Evolutionary conservation across 2,329 filamentous ascomycete species (phyloP).

Genomic region (Penicillium sp.): DNA sequence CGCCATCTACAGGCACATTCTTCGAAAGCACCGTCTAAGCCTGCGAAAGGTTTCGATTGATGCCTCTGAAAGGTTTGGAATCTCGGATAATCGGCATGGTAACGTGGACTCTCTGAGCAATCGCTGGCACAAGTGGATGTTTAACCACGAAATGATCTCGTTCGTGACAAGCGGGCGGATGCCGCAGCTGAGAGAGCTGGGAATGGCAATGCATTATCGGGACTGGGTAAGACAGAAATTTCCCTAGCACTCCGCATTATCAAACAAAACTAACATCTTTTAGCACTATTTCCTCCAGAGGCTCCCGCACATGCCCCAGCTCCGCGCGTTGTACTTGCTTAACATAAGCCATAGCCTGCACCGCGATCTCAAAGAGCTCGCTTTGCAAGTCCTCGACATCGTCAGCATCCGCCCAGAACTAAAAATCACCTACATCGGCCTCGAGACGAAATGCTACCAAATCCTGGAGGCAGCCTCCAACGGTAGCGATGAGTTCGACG

Average conservation of each 20-base stretch:
- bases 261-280: conserved; percentile 17
- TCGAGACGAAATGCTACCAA: conserved; percentile 77
- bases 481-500: conserved; percentile 36
- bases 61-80: conserved; percentile 56
- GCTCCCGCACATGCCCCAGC: conserved; percentile 66
- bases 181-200: conserved; percentile 67
- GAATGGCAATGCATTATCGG: conserved; percentile 68
- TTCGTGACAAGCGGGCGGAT: conserved; percentile 77
- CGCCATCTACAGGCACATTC: conserved; percentile 66
- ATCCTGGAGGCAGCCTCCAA: conserved; percentile 62
- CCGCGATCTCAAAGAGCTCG: conserved; percentile 66
- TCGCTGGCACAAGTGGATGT: conserved; percentile 68
- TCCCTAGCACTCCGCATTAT: neutral
- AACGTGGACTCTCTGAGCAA: conserved; percentile 37
- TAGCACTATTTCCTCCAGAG: conserved; percentile 77
- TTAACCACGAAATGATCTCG: conserved; percentile 65
- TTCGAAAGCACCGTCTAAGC: conserved; percentile 69
- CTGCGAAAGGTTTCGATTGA: conserved; percentile 73
- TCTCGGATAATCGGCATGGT: conserved; percentile 21
- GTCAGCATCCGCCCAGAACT: conserved; percentile 73
- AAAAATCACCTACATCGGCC: conserved; percentile 73
- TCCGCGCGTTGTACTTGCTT: conserved; percentile 69
- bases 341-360: conserved; percentile 64
- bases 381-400: conserved; percentile 74
- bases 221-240: conserved; percentile 65